phyloP scores from a whole-genome alignment of 2,329 filamentous ascomycete species.

The Beauveria australis region DNA sequence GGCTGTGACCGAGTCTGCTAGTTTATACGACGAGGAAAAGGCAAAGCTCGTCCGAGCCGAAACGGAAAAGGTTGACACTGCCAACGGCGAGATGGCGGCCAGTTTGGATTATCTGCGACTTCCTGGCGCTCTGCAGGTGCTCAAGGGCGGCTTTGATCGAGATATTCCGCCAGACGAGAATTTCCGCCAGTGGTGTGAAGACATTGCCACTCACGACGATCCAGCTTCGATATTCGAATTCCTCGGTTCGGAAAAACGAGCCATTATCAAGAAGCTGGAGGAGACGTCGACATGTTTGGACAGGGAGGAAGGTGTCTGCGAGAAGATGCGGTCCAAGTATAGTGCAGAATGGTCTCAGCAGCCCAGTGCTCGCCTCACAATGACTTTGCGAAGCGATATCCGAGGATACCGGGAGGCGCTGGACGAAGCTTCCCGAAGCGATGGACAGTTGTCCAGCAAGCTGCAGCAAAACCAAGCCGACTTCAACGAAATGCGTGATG shows the following conservation, averaged over 20 bases:
- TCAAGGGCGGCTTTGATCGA: slow-evolving; percentile 89
- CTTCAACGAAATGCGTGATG: slow-evolving; percentile 91
- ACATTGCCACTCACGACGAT: slow-evolving; percentile 77
- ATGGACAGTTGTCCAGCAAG: slow-evolving; percentile 73
- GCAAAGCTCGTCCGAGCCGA: slow-evolving; percentile 91
- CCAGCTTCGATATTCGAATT: slow-evolving; percentile 73
- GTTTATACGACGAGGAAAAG: slow-evolving; percentile 96
- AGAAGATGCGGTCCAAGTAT: slow-evolving; percentile 99
- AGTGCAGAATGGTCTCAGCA: slow-evolving; percentile 95
- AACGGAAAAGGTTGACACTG: slow-evolving; percentile 84
- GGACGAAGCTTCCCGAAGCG: slow-evolving; percentile 81
- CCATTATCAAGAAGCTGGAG: slow-evolving; percentile 65
- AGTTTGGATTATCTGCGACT: slow-evolving; percentile 90
- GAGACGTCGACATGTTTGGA: slow-evolving; percentile 81
- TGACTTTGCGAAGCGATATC: slow-evolving; percentile 79
- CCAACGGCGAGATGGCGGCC: slow-evolving; percentile 91
- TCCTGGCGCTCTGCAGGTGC: slow-evolving; percentile 77
- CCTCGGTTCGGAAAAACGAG: slow-evolving; percentile 67
- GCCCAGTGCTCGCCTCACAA: slow-evolving; percentile 81
- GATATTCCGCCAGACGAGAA: slow-evolving; percentile 83
- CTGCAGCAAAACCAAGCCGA: slow-evolving; percentile 79
- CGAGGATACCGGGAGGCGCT: slow-evolving; percentile 81
- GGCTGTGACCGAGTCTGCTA: slow-evolving; percentile 92
- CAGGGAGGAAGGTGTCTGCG: slow-evolving; percentile 94
- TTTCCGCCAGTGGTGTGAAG: slow-evolving; percentile 88